Base-by-base conservation (phyloP, 2,329 filamentous ascomycete genomes). In the Hypoxylon sp. region DNA sequence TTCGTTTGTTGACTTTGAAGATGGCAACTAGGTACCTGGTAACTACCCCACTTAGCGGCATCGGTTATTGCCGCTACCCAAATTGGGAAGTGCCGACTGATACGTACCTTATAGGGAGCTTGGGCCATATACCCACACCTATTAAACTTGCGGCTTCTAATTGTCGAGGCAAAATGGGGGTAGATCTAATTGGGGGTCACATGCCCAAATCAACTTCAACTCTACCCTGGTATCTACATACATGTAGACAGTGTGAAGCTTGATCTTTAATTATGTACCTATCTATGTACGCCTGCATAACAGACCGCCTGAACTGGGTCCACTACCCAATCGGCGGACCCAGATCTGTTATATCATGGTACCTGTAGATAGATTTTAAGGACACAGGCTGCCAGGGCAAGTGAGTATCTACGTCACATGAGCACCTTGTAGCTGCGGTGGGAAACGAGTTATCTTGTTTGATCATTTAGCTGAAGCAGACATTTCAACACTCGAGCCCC, bases 1-100 rank as follows among this genome's bases (percentile, higher is more conserved):
- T n/a, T 56, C 29, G 27, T 50, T 70, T 70, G 65, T 67, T 72
- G 65, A 71, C 46, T 66, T 68, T 46, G 52, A 63, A 64, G 57
- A 58, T 37, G 48, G 50, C 35, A 62, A 62, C 50, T 62, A 19
- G 31, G 11, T 15, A 32, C 15, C n/a, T 37, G 27, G 29, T 27
- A 51, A 27, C 21, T 32, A 55, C 55, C 66, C 70, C 70, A 60
- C 67, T 46, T 58, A 53, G 48, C 27, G 53, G 51, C 39, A 46
- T 42, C 47, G 44, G 31, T 39, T 32, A 17, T 31, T 17, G 15
- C 56, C 46, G 46, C 17, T 59, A 19, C 32, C 24, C 24, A 59
- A 11, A 6, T 32, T 37, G 53, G 42, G 54, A 46, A 47, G 39
- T 57, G 10, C 42, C 39, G 54, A 32, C 39, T 13, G 3, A 27